These are phyloP conservation scores for Eucalyptus cloeziana DNA, from an alignment of 345 rosid species.

Conservation along the genomic window DNA sequence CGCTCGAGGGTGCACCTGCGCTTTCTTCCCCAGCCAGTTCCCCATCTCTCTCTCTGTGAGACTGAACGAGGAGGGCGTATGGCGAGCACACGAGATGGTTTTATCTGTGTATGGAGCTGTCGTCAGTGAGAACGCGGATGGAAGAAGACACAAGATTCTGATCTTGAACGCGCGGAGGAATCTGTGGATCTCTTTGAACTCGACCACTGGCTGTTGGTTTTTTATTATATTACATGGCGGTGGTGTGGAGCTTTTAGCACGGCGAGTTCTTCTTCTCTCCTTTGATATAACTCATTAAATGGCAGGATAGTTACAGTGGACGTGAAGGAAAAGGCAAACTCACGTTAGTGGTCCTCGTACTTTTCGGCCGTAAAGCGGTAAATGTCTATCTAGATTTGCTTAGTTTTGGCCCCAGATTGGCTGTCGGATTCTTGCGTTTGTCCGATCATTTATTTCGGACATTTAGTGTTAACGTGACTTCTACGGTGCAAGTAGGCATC, in stretches of 20 bases:
- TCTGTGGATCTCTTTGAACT: background rate
- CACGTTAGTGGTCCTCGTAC: background rate
- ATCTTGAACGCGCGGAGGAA: background rate
- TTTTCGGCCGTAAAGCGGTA: background rate
- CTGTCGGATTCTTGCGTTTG: background rate
- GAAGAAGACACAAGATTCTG: background rate
- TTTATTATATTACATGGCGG: background rate
- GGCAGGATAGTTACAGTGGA: fast-evolving
- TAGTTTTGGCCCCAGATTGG: background rate
- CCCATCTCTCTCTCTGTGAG: background rate
- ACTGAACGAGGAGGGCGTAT: background rate
- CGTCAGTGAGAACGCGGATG: background rate
- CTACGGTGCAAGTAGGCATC: background rate
- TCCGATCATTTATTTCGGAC: background rate
- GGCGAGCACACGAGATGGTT: background rate
- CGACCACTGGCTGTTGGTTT: background rate
- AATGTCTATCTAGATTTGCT: background rate
- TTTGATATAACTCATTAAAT: background rate
- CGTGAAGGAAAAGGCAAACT: background rate
- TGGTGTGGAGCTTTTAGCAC: background rate
- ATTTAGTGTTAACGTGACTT: background rate
- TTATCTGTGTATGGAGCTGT: background rate
- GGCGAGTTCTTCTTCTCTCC: background rate
- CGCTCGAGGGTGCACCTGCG: background rate
- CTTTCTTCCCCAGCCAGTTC: background rate